A percentile compares a stretch with the other conserved stretches of the same genome.
Conservation (phyloP, 345 rosid species). For the Camelina hispida region DNA sequence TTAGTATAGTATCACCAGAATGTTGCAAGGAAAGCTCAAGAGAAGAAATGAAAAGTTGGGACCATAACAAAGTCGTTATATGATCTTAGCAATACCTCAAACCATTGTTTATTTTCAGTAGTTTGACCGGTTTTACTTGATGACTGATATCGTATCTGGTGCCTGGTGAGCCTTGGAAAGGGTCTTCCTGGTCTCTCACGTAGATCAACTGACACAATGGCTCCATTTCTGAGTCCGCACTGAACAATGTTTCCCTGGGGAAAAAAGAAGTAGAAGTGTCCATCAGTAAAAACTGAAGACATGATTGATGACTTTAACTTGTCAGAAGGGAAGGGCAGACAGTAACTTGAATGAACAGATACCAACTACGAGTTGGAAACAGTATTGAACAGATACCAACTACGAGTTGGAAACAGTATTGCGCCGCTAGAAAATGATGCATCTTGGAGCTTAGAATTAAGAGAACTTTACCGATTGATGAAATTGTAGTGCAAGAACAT, state of each 20-base stretch:
- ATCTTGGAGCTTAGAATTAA: conserved; percentile 15
- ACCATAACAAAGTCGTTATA: conserved; percentile 1
- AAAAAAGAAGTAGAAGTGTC: conserved; percentile 15
- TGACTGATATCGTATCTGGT: conserved; percentile 54
- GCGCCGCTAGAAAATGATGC: background rate
- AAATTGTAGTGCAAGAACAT: conserved; percentile 73
- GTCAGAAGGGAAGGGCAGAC: conserved; percentile 18
- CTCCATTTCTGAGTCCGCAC: conserved; percentile 92
- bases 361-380: too few species aligned
- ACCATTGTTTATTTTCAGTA: conserved; percentile 53
- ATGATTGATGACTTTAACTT: conserved; percentile 1
- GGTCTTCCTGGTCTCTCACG: conserved; percentile 60
- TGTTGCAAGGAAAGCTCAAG: conserved; percentile 16
- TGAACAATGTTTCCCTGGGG: conserved; percentile 66
- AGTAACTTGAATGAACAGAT: too few species aligned
- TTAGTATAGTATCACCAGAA: conserved; percentile 15
- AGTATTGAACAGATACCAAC: conserved; percentile 11
- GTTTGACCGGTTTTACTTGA: conserved; percentile 39
- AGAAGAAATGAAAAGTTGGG: conserved; percentile 14
- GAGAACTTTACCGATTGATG: conserved; percentile 60
- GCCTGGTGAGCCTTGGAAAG: conserved; percentile 50
- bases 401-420: background rate
- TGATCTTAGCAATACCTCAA: conserved; percentile 56
- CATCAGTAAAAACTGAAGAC: conserved; percentile 11
- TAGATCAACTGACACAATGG: conserved; percentile 75